Percentiles rank a stretch among this genome's conserved stretches.
phyloP scores from a whole-genome alignment of 768 basidiomycete genomes.

The Xerocomus potaroensis region DNA sequence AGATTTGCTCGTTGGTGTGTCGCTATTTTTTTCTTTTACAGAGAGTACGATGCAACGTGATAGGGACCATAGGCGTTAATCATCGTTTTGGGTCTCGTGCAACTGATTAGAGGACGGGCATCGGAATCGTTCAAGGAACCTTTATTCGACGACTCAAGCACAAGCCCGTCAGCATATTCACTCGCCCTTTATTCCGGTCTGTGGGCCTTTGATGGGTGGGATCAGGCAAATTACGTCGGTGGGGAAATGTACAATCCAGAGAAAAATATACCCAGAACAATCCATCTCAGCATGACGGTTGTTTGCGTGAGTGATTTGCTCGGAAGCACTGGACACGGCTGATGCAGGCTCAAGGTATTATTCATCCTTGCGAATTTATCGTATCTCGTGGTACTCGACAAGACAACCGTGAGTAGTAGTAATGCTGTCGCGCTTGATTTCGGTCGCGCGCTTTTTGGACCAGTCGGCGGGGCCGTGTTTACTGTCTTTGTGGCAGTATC shows the following conservation, averaged over 20 bases:
- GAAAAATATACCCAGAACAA: slow-evolving; percentile 82
- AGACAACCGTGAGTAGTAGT: slow-evolving; percentile 66
- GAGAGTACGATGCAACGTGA: neutral
- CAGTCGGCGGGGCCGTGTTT: slow-evolving; percentile 81
- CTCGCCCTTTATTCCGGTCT: slow-evolving; percentile 93
- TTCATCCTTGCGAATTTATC: slow-evolving; percentile 83
- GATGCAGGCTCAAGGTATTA: slow-evolving; percentile 43
- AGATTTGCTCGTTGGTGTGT: slow-evolving; percentile 67
- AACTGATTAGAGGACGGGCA: slow-evolving; percentile 64
- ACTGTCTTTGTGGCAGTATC: slow-evolving; percentile 91
- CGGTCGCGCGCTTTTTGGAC: slow-evolving; percentile 80
- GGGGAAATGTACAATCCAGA: slow-evolving; percentile 82
- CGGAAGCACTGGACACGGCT: neutral
- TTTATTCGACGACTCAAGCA: slow-evolving; percentile 71
- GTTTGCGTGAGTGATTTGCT: slow-evolving; percentile 53
- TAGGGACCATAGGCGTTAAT: slow-evolving; percentile 52
- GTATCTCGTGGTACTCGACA: slow-evolving; percentile 92
- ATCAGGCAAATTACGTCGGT: slow-evolving; percentile 86
- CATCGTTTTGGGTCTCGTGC: slow-evolving; percentile 73
- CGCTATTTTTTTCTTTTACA: neutral
- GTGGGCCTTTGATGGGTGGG: slow-evolving; percentile 98
- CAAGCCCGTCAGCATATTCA: slow-evolving; percentile 80
- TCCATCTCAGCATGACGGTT: slow-evolving; percentile 85
- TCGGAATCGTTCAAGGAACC: slow-evolving; percentile 63
- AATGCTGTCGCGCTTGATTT: slow-evolving; percentile 93